Conservation (phyloP, 2,329 filamentous ascomycete genomes). For the Polychaeton citri region DNA sequence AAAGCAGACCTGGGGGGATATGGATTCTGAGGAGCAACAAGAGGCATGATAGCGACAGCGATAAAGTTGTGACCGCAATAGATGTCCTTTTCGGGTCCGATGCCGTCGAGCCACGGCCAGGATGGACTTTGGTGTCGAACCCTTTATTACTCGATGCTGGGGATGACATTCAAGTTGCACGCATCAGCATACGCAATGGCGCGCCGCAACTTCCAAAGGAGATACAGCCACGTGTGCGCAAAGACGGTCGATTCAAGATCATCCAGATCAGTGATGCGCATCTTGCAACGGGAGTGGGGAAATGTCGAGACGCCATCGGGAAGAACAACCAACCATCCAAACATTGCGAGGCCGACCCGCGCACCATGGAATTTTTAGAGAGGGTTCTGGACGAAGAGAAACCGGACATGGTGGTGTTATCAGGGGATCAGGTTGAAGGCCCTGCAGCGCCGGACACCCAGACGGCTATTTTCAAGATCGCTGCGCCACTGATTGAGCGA, state of each 20-base stretch:
- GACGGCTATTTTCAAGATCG: constrained; percentile 87
- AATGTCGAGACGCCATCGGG: constrained; percentile 72
- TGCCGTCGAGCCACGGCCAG: constrained; percentile 74
- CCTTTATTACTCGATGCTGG: constrained; percentile 57
- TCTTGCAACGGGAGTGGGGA: constrained; percentile 75
- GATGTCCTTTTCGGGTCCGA: constrained; percentile 85
- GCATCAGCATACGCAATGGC: constrained; percentile 68
- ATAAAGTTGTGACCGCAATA: constrained; percentile 61
- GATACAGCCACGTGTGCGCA: constrained; percentile 61
- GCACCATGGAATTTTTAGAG: constrained; percentile 80
- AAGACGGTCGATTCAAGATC: constrained; percentile 93
- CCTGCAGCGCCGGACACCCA: constrained; percentile 85
- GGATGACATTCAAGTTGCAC: constrained; percentile 51
- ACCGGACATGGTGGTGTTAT: constrained; percentile 81
- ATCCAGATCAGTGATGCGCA: constrained; percentile 93
- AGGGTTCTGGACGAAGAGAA: constrained; percentile 81
- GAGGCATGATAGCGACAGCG: constrained; percentile 60
- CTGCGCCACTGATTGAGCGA: constrained; percentile 68
- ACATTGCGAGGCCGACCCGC: constrained; percentile 78
- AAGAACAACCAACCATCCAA: constrained; percentile 8
- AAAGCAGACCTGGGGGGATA: constrained; percentile 59
- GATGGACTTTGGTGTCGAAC: constrained; percentile 68
- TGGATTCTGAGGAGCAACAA: constrained; percentile 70
- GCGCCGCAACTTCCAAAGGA: constrained; percentile 44
- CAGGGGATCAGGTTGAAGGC: constrained; percentile 90